These are phyloP conservation scores for sweet orange (Citrus sinensis) DNA, from an alignment of 345 rosid genomes.

Conservation along the genomic window DVS_A1.0 CM039163.1:9240001-9240500, in stretches of 20 bases:
- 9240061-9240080: conserved; percentile 40
- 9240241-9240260: conserved; percentile 71
- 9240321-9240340: conserved; percentile 18
- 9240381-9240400: conserved; percentile 32
- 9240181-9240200: conserved; percentile 66
- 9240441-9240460: conserved; percentile 71
- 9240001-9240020: conserved; percentile 88
- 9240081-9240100: conserved; percentile 50
- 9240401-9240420: conserved; percentile 46
- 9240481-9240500: background rate
- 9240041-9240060: conserved; percentile 39
- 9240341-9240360: conserved; percentile 29
- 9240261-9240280: conserved; percentile 49
- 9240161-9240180: conserved; percentile 54
- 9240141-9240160: conserved; percentile 38
- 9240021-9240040: conserved; percentile 34
- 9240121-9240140: conserved; percentile 34
- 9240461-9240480: conserved; percentile 42
- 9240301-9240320: conserved; percentile 22
- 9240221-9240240: conserved; percentile 84
- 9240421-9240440: conserved; percentile 47
- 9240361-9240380: conserved; percentile 40
- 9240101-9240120: conserved; percentile 65
- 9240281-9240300: conserved; percentile 29
- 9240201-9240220: conserved; percentile 67